These are phyloP conservation scores for Trametes villosa DNA, from an alignment of 768 basidiomycete species.

Conservation along the genomic window DNA sequence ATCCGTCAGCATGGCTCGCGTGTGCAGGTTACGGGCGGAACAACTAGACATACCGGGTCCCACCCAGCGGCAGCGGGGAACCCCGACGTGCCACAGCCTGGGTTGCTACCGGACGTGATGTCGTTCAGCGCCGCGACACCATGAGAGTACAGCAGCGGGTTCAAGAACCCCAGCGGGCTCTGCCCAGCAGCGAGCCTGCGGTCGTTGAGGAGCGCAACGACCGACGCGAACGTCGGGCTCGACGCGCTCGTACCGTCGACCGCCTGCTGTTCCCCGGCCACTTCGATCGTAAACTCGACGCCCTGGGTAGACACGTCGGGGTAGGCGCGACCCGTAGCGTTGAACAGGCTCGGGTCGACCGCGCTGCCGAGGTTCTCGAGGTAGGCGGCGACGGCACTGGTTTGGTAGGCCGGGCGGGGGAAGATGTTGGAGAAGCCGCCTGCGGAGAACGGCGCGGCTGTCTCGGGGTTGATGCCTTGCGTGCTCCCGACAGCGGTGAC, in stretches of 20 bases:
- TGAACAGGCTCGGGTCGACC: conserved; percentile 29
- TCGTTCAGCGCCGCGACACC: conserved; percentile 33
- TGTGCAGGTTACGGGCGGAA: background rate
- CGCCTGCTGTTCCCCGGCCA: conserved; percentile 22
- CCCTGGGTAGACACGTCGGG: conserved; percentile 73
- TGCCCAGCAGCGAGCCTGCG: conserved; percentile 35
- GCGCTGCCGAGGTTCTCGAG: conserved; percentile 23
- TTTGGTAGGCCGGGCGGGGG: conserved; percentile 31
- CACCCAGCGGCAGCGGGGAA: conserved; percentile 38
- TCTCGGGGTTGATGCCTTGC: conserved; percentile 32
- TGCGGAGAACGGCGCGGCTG: conserved; percentile 29
- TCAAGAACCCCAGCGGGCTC: conserved; percentile 40
- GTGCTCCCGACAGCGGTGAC: conserved; percentile 35
- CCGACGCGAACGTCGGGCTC: conserved; percentile 39
- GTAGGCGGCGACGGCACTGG: conserved; percentile 24
- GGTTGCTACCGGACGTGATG: conserved; percentile 32
- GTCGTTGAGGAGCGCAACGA: conserved; percentile 42
- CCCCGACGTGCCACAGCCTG: conserved; percentile 37
- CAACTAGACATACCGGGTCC: conserved; percentile 34
- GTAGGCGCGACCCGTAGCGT: conserved; percentile 44
- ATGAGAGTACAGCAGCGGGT: conserved; percentile 30
- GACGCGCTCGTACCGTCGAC: conserved; percentile 41
- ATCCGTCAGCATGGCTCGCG: background rate
- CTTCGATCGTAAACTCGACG: conserved; percentile 47
- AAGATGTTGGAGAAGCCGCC: conserved; percentile 39